phyloP scores from a whole-genome alignment of 1,284 basidiomycete genomes.

The Pseudozyma hubeiensis region DNA sequence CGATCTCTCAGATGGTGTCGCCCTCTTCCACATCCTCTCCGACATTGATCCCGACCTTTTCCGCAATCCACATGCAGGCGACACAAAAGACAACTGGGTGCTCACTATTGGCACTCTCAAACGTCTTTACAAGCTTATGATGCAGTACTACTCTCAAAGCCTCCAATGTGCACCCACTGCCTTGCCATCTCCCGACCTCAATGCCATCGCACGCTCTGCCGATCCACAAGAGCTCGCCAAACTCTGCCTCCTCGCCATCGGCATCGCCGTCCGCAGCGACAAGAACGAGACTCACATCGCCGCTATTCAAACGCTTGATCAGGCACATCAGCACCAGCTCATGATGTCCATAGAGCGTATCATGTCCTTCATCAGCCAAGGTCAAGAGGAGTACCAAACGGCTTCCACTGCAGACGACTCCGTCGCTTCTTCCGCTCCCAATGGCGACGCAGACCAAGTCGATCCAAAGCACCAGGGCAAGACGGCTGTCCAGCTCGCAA shows the following conservation, averaged over 20 bases:
- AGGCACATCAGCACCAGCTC: slow-evolving; percentile 82
- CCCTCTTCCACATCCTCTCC: slow-evolving; percentile 56
- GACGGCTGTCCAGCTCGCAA: slow-evolving; percentile 71
- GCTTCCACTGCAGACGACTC: slow-evolving; percentile 26
- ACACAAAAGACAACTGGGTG: slow-evolving; percentile 82
- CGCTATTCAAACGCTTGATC: slow-evolving; percentile 82
- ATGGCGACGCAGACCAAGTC: neutral
- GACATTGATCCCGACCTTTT: slow-evolving; percentile 80
- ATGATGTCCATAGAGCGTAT: slow-evolving; percentile 74
- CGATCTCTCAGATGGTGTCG: slow-evolving; percentile 58
- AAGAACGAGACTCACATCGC: slow-evolving; percentile 83
- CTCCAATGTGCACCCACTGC: slow-evolving; percentile 36
- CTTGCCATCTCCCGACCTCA: slow-evolving; percentile 54
- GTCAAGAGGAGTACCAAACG: slow-evolving; percentile 30
- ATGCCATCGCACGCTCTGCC: slow-evolving; percentile 79
- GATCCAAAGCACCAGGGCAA: slow-evolving; percentile 23
- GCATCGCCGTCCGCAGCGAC: slow-evolving; percentile 84
- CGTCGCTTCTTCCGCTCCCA: slow-evolving; percentile 12
- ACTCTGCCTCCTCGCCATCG: slow-evolving; percentile 86
- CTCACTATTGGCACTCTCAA: slow-evolving; percentile 85
- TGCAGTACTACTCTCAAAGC: slow-evolving; percentile 74
- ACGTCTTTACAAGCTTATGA: slow-evolving; percentile 84
- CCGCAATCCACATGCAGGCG: slow-evolving; percentile 58
- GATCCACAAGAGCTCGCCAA: slow-evolving; percentile 77
- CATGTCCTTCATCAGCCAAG: slow-evolving; percentile 40